phyloP scores from a whole-genome alignment of 768 basidiomycete species.

The Rhodosporidiobolus sp. region DNA sequence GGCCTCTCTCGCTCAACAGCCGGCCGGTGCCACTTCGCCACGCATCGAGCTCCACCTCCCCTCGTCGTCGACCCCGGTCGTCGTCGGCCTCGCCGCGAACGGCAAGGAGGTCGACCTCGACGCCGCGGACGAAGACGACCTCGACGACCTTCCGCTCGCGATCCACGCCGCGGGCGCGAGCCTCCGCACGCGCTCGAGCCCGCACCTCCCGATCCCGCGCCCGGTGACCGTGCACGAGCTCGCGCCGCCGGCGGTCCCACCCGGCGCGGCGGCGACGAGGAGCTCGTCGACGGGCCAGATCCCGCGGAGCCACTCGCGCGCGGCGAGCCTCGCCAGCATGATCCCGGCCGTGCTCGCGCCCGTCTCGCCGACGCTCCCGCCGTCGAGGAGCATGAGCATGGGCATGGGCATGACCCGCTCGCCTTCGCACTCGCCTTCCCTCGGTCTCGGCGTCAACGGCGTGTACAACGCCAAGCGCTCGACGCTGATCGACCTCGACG shows the following conservation, averaged over 20 bases:
- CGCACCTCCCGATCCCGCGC: background rate
- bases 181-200: background rate
- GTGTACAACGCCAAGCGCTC: background rate
- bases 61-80: too few relatives aligned
- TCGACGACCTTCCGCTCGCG: slow-evolving; percentile 16
- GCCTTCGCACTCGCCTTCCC: background rate
- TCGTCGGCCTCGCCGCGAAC: background rate
- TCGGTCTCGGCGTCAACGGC: background rate
- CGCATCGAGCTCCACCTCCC: background rate
- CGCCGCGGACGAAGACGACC: slow-evolving; percentile 13
- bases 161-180: background rate
- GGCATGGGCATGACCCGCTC: too few relatives aligned
- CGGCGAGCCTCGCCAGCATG: background rate
- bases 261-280: too few relatives aligned
- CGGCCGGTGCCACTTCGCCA: background rate
- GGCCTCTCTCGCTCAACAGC: slow-evolving; percentile 1
- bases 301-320: slow-evolving; percentile 25
- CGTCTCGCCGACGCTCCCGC: background rate
- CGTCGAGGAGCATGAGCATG: too few relatives aligned
- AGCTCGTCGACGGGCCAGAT: background rate
- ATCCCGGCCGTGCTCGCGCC: slow-evolving; percentile 23
- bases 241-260: background rate
- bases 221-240: slow-evolving; percentile 11
- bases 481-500: slow-evolving; percentile 21
- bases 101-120: background rate